These are phyloP conservation scores for Bifiguratus adelaidae DNA, from an alignment of 192 early-diverging fungal genomes.

Conservation along the genomic window DNA sequence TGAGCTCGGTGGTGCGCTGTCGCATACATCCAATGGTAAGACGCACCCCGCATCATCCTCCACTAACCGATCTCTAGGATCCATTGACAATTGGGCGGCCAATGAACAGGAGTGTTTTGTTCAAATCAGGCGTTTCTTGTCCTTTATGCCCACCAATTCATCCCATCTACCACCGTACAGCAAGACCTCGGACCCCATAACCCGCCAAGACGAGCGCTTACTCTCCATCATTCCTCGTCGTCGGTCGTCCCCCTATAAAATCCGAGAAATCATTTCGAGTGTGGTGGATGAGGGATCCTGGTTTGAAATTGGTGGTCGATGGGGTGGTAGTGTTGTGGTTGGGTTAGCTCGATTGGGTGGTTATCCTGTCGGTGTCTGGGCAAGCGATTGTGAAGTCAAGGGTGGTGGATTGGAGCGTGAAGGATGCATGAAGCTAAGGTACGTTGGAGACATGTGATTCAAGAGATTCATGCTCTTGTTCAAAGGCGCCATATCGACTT, in stretches of 20 bases:
- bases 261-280: slow-evolving; percentile 11
- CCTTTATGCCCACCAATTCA: slow-evolving; percentile 10
- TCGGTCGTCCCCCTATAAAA: slow-evolving; percentile 15
- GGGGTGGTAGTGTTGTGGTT: slow-evolving; percentile 22
- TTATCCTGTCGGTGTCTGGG: slow-evolving; percentile 16
- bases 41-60: too few species aligned
- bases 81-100: slow-evolving; percentile 17
- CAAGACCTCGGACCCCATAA: slow-evolving; percentile 1
- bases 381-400: slow-evolving; percentile 13
- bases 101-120: slow-evolving; percentile 16
- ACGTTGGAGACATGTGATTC: neutral
- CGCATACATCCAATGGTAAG: slow-evolving; percentile 19
- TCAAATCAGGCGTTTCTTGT: slow-evolving; percentile 12
- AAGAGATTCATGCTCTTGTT: neutral
- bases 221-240: slow-evolving; percentile 12
- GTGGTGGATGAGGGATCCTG: slow-evolving; percentile 15
- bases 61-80: too few species aligned
- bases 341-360: slow-evolving; percentile 14
- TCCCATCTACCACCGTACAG: slow-evolving; percentile 6
- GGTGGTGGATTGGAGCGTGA: slow-evolving; percentile 7
- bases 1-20: slow-evolving; percentile 12
- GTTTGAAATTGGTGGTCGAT: slow-evolving; percentile 23
- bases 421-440: neutral
- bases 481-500: slow-evolving; percentile 21
- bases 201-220: slow-evolving; percentile 9